Conservation (phyloP, 352 stramenopile genomes). For the Phytophthora fragariae region DNA sequence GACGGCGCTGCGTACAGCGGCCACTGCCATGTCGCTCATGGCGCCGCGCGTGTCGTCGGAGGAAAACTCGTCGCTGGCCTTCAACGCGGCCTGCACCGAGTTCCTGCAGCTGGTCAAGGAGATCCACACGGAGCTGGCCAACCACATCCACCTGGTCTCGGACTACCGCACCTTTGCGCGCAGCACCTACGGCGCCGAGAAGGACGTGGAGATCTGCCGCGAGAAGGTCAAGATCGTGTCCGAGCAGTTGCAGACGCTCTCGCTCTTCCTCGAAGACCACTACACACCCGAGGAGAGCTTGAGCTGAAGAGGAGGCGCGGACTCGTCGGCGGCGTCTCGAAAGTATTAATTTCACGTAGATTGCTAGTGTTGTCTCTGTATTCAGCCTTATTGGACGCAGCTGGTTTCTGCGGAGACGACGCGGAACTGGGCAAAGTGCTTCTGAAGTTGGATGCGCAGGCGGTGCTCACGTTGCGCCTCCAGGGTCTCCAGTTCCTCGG, state of each 20-base stretch:
- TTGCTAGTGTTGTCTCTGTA: constrained; percentile 15
- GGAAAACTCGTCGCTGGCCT: constrained; percentile 73
- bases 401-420: constrained; percentile 5
- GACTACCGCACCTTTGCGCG: constrained; percentile 87
- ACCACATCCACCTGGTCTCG: constrained; percentile 86
- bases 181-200: constrained; percentile 87
- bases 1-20: constrained; percentile 68
- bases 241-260: constrained; percentile 80
- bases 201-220: constrained; percentile 77
- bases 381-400: background rate
- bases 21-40: constrained; percentile 75
- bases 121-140: constrained; percentile 84
- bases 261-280: constrained; percentile 81
- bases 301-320: background rate
- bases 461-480: constrained; percentile 45
- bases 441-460: constrained; percentile 55
- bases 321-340: background rate
- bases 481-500: constrained; percentile 44
- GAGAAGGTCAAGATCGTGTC: constrained; percentile 85
- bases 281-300: constrained; percentile 70
- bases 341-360: constrained; percentile 36
- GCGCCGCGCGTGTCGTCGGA: constrained; percentile 67
- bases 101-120: constrained; percentile 90
- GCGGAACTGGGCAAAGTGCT: constrained; percentile 69
- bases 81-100: constrained; percentile 81